Percentiles rank a stretch among this genome's conserved stretches.
Conservation (phyloP, 1,284 basidiomycete species). For the Ceratobasidium sp. region DNA sequence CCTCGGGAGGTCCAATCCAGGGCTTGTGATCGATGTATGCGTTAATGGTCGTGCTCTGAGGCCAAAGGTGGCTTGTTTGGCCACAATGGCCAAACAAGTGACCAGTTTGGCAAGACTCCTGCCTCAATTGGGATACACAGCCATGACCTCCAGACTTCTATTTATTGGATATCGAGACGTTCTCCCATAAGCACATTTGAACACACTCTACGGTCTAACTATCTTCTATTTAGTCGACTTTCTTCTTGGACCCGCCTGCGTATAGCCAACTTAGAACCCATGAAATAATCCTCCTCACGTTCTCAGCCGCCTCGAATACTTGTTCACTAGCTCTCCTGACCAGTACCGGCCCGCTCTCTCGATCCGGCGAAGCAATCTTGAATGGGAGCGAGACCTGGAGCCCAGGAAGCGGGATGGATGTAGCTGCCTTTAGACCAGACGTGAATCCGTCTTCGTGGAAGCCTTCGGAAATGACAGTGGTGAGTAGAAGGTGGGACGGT, state of each 20-base stretch:
- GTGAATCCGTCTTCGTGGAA: constrained; percentile 87
- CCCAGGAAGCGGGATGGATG: constrained; percentile 5
- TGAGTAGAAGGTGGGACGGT: neutral
- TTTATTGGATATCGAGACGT: too few species aligned
- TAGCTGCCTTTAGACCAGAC: constrained; percentile 50
- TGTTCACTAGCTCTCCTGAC: neutral
- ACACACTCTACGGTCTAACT: too few species aligned
- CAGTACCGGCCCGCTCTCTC: neutral
- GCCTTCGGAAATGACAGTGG: constrained; percentile 43
- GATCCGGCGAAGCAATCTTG: constrained; percentile 18
- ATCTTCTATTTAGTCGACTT: neutral
- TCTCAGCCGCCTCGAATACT: neutral
- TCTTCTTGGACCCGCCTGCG: neutral
- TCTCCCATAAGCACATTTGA: too few species aligned
- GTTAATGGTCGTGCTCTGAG: too few species aligned
- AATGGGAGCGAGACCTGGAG: constrained; percentile 13
- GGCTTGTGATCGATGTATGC: too few species aligned
- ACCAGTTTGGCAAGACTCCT: too few species aligned
- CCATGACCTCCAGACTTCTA: too few species aligned
- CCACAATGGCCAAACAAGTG: too few species aligned
- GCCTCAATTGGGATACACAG: too few species aligned
- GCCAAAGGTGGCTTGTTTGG: too few species aligned
- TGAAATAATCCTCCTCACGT: neutral
- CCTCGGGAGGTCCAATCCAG: too few species aligned
- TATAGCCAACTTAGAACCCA: neutral